Percentiles rank a stretch among this genome's conserved stretches.
Evolutionary conservation across 306 rosid genomes (phyloP).

Genomic region (Oxytropis ochrocephala): DNA sequence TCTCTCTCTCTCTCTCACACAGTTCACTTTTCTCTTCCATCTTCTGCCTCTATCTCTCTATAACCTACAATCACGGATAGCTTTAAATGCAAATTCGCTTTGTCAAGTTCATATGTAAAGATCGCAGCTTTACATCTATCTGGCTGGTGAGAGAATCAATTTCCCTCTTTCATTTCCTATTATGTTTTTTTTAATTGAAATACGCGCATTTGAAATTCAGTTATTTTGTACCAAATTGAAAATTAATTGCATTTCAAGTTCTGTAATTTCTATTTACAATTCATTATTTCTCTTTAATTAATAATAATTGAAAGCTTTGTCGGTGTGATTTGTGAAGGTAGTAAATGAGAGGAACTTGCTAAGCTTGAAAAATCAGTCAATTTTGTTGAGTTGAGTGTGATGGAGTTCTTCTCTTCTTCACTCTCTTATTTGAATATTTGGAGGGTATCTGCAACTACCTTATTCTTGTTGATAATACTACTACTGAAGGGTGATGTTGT

Average conservation of each 20-base stretch:
- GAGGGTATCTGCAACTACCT: slow-evolving; percentile 11
- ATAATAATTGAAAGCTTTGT: not conserved
- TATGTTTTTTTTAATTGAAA: not conserved
- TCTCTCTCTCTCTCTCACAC: too few relatives aligned
- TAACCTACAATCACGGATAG: too few relatives aligned
- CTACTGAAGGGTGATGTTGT: slow-evolving; percentile 21
- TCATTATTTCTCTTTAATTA: not conserved
- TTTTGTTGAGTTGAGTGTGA: slow-evolving; percentile 2
- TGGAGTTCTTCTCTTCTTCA: slow-evolving; percentile 21
- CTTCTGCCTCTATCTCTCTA: too few relatives aligned
- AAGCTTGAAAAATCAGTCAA: not conserved
- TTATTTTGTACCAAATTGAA: not conserved
- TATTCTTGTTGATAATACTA: slow-evolving; percentile 5
- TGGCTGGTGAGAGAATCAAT: slow-evolving; percentile 17
- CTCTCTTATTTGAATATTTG: not conserved
- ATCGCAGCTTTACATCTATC: slow-evolving; percentile 18
- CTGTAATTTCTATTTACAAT: not conserved
- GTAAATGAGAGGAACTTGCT: slow-evolving; percentile 13
- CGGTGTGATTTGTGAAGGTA: slow-evolving; percentile 26
- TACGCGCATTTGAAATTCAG: not conserved
- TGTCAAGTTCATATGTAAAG: too few relatives aligned
- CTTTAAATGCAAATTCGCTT: too few relatives aligned
- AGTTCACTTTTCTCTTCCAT: too few relatives aligned
- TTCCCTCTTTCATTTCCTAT: not conserved
- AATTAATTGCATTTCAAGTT: not conserved